phyloP scores from a whole-genome alignment of 2,329 filamentous ascomycete genomes.

The Epichloe hybrida region DNA sequence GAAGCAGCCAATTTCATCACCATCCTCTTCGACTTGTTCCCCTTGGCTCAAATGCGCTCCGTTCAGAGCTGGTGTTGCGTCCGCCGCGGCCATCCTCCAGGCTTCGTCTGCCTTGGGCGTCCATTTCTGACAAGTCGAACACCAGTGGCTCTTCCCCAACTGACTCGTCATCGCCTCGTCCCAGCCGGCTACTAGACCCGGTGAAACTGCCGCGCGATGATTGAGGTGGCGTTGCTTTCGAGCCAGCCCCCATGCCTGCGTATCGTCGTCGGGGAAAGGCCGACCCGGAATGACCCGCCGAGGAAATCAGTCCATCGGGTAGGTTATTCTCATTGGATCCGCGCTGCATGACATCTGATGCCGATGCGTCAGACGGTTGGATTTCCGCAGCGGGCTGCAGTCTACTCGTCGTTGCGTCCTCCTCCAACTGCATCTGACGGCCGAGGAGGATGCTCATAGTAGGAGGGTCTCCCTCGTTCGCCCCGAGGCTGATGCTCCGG shows the following conservation, averaged over 20 bases:
- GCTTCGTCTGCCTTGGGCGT: constrained; percentile 42
- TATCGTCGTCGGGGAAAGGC: constrained; percentile 35
- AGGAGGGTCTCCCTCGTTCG: constrained; percentile 49
- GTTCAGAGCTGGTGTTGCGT: constrained; percentile 25
- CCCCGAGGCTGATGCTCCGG: constrained; percentile 54
- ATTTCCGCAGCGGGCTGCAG: constrained; percentile 32
- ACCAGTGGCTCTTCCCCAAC: constrained; percentile 55
- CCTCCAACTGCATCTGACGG: constrained; percentile 22
- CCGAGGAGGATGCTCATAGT: constrained; percentile 51
- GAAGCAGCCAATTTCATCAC: constrained; percentile 9
- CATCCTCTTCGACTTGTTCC: constrained; percentile 24
- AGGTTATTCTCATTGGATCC: constrained; percentile 33
- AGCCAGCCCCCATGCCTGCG: constrained; percentile 22
- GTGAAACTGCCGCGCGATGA: constrained; percentile 33
- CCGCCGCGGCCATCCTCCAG: constrained; percentile 38
- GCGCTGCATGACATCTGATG: constrained; percentile 23
- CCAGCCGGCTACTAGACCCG: constrained; percentile 24
- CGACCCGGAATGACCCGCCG: constrained; percentile 25
- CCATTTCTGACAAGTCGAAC: constrained; percentile 62
- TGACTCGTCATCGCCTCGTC: constrained; percentile 33
- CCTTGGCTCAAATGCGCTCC: constrained; percentile 26
- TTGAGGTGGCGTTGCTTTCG: constrained; percentile 28
- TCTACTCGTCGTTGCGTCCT: constrained; percentile 8
- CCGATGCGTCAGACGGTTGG: constrained; percentile 22
- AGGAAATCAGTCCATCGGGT: constrained; percentile 29